phyloP scores from a whole-genome alignment of 2,329 filamentous ascomycete genomes.

The Penicillium italicum region DNA sequence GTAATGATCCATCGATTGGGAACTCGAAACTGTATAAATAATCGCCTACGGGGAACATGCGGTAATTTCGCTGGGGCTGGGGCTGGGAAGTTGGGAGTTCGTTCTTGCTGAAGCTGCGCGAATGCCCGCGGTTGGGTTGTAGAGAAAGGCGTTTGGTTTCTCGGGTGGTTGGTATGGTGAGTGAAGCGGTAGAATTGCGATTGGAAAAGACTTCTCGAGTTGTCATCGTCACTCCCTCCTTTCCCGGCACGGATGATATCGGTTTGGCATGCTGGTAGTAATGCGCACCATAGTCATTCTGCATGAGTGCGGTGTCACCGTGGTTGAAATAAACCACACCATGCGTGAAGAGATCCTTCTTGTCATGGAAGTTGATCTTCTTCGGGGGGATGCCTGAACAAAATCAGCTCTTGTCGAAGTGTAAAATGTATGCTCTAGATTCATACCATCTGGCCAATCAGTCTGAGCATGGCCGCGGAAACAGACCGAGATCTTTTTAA shows the following conservation, averaged over 20 bases:
- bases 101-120: slow-evolving; percentile 78
- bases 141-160: slow-evolving; percentile 69
- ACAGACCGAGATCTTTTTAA: slow-evolving; percentile 84
- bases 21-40: slow-evolving; percentile 78
- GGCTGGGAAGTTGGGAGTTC: slow-evolving; percentile 59
- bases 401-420: slow-evolving; percentile 2
- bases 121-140: slow-evolving; percentile 74
- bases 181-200: slow-evolving; percentile 39
- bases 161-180: slow-evolving; percentile 41
- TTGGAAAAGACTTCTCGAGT: slow-evolving; percentile 41
- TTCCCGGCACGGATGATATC: slow-evolving; percentile 26
- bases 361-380: slow-evolving; percentile 78
- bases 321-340: slow-evolving; percentile 87
- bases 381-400: slow-evolving; percentile 71
- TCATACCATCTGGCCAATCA: slow-evolving; percentile 83
- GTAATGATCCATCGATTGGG: slow-evolving; percentile 70
- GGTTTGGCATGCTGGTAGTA: slow-evolving; percentile 54
- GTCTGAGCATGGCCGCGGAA: slow-evolving; percentile 82
- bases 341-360: slow-evolving; percentile 81
- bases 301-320: slow-evolving; percentile 44
- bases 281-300: slow-evolving; percentile 61
- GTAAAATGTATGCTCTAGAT: background rate
- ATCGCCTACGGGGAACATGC: slow-evolving; percentile 74
- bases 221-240: slow-evolving; percentile 32
- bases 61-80: slow-evolving; percentile 74